Evolutionary conservation across 2,329 filamentous ascomycete species (phyloP).

Genomic region (Colletotrichum destructivum): DNA sequence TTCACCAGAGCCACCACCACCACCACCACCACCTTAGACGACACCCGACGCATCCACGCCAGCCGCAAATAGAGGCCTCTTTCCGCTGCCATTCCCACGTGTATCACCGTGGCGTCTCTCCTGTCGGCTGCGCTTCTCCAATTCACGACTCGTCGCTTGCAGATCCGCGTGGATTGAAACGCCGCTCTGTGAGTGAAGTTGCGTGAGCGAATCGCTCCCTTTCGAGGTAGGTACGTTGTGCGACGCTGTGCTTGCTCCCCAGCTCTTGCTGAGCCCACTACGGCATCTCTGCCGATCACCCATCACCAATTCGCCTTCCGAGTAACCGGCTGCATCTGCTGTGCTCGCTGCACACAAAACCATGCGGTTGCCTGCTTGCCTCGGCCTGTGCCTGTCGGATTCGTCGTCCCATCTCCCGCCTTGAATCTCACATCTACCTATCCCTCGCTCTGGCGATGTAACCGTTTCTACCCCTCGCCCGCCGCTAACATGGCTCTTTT

Average conservation of each 20-base stretch:
- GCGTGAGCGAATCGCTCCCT: conserved; percentile 26
- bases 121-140: background rate
- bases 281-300: conserved; percentile 36
- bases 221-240: conserved; percentile 36
- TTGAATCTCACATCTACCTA: conserved; percentile 8
- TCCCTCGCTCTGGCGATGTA: conserved; percentile 16
- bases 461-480: background rate
- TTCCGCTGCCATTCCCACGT: conserved; percentile 12
- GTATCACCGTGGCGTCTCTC: background rate
- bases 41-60: conserved; percentile 19
- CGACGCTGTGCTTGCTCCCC: conserved; percentile 32
- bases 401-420: conserved; percentile 1
- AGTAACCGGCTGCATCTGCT: conserved; percentile 18
- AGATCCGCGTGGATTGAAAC: conserved; percentile 16
- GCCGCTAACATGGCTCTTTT: conserved; percentile 49
- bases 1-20: conserved; percentile 11
- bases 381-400: background rate
- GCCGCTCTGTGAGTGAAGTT: conserved; percentile 9
- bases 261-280: conserved; percentile 19
- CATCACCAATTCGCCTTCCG: conserved; percentile 29
- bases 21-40: conserved; percentile 18
- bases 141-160: conserved; percentile 14
- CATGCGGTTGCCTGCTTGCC: conserved; percentile 1
- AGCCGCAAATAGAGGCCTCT: conserved; percentile 1
- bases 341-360: conserved; percentile 20